Base-by-base conservation (phyloP, 1,139 yeast species). In the Neolecta irregularis region DNA sequence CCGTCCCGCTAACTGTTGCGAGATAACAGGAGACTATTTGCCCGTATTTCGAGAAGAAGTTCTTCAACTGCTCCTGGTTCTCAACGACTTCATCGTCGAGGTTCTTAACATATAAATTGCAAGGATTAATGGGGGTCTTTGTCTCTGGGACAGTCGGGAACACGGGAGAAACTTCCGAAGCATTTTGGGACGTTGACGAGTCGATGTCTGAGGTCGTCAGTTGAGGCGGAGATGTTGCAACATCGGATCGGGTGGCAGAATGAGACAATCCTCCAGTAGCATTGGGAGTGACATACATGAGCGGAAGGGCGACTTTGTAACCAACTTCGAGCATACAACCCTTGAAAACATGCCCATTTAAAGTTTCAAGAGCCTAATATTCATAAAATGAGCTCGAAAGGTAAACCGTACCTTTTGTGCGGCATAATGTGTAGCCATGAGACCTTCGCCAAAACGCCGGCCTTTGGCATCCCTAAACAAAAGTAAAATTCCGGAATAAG, bases 31-130 rank as follows among this genome's bases (percentile, higher is more conserved):
- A 37, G 13, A 30, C 36, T 21, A 42, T 34, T 18, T 23, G 34
- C 2, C 45, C 45, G 18, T 19, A 40, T 3, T 24, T 24, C 11
- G 30, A 35, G 30, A 42, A 42, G n/a, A 41, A 20, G 7, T 23
- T 36, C 11, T 36, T 31, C 15, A 42, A 26, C 12, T 41, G 41
- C 4, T 32, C 35, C 8, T 31, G 35, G 4, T 25, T 19, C 6
- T 40, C 24, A 11, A 42, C 24, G 15, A 26, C 26, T 8, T 33
- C 37, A 12, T 39, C 42, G 20, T 42, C 45, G 16, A 42, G 26
- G 24, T 42, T 42, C 24, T 36, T 39, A 8, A 42, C 39, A 30
- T 32, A 42, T 6, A 42, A 32, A 29, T 41, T 42, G 28, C 41
- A 32, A 9, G 42, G 37, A 18, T 41, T 43, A 12, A 29, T 24